Percentiles rank a stretch among this genome's conserved stretches.
These are phyloP conservation scores for Ochromonadaceae sp. DNA, from an alignment of 352 stramenopile genomes.

Conservation along the genomic window DNA sequence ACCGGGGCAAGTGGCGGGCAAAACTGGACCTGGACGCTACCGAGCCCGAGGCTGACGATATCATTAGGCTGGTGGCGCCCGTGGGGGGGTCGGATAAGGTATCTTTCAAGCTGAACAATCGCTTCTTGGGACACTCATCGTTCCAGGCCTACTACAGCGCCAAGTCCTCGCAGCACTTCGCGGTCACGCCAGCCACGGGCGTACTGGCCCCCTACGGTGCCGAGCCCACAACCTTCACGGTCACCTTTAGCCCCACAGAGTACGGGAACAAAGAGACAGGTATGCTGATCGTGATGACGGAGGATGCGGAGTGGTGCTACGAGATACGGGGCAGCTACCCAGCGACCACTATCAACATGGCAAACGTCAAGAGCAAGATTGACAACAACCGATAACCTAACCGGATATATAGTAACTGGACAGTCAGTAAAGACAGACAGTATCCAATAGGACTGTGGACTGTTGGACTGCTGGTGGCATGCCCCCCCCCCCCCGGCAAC, in stretches of 20 bases:
- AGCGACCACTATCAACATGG: no score
- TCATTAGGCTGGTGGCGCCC: constrained; percentile 59
- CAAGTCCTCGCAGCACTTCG: constrained; percentile 63
- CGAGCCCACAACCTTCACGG: constrained; percentile 52
- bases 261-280: constrained; percentile 74
- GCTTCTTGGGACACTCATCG: constrained; percentile 46
- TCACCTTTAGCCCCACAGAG: constrained; percentile 69
- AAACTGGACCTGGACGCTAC: constrained; percentile 54
- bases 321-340: constrained; percentile 67
- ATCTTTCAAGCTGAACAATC: constrained; percentile 64
- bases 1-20: constrained; percentile 59
- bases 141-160: constrained; percentile 69
- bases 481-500: no score
- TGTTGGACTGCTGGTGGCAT: no score
- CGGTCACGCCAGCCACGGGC: constrained; percentile 55
- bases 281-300: constrained; percentile 59
- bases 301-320: constrained; percentile 80
- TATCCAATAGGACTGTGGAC: no score
- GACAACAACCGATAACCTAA: no score
- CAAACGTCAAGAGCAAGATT: no score
- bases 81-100: constrained; percentile 62
- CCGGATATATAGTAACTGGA: no score
- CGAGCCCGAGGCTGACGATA: constrained; percentile 60
- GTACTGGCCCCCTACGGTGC: constrained; percentile 47
- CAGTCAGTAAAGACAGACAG: no score